Base-by-base conservation (phyloP, 192 early-diverging fungal species). In the Rhizophlyctis rosea region DNA sequence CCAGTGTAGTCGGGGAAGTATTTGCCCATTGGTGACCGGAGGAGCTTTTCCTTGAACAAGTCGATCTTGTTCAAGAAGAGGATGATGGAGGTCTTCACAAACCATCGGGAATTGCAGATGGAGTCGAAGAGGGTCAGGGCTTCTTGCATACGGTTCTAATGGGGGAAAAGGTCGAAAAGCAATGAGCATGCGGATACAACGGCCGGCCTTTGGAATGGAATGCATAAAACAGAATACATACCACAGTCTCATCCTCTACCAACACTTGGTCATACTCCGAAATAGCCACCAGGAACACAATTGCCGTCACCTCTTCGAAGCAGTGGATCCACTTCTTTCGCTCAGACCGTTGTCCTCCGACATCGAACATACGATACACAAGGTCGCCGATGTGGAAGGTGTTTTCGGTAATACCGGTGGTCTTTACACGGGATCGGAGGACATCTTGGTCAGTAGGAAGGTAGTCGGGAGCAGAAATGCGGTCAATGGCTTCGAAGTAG, bases 261-360 rank as follows among this genome's bases (percentile, higher is more conserved):
- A 94, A 73, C 4, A 91, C 80, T 78, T 98, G 95, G 79, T 98
- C 94, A 63, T 96, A 98, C 77, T 95, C 94, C n/a, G 85, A 88
- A 52, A 96, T 93, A 30, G 95, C 95, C 21, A 94, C 94, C 72
- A 98, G 75, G 76, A 98, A 98, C 34, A 98, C 81, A 57, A 98
- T 92, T 1, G 93, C 89, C 0, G 91, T 96, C 27, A 96, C 94
- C 62, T 94, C 90, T 70, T 98, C 95, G 64, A 98, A 98, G 69
- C 93, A 98, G 76, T 95, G 95, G 67, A 95, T 93, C 95, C 95
- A 96, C 79, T 98, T 98, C 67, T 95, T 95, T 70, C 95, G 86
- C 79, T 98, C 95, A 44, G 91, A 94, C 47, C 95, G 87, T 80
- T 98, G 95, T 34, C 95, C 95, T 69, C 95, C 95, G 35, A 98